phyloP scores from a whole-genome alignment of 257 asterid species.

The Forsythia viridissima region DNA sequence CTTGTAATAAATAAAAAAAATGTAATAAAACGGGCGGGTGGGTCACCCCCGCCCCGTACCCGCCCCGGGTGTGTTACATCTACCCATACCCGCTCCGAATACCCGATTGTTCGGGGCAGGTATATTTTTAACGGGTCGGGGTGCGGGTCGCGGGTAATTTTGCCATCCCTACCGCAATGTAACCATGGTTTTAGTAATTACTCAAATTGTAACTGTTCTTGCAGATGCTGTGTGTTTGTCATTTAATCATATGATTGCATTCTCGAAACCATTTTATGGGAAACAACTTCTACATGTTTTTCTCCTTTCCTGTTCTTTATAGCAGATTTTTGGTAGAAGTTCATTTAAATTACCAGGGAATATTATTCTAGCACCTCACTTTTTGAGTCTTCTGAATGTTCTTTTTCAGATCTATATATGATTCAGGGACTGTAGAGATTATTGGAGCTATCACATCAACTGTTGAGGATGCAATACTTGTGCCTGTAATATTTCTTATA shows the following conservation, averaged over 20 bases:
- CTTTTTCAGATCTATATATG: conserved; percentile 72
- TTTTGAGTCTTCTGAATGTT: conserved; percentile 12
- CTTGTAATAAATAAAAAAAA: too few species aligned
- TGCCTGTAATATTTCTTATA: conserved; percentile 16
- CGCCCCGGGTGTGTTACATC: too few species aligned
- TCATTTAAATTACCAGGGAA: background rate
- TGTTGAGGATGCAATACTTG: conserved; percentile 76
- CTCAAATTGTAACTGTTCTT: conserved; percentile 15
- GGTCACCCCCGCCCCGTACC: too few species aligned
- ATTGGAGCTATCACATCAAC: conserved; percentile 86
- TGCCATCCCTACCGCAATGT: conserved; percentile 7
- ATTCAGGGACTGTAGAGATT: conserved; percentile 86
- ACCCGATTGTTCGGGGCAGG: too few species aligned
- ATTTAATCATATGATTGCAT: conserved; percentile 16
- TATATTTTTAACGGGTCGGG: too few species aligned
- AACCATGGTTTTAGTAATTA: background rate
- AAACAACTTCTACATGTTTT: background rate
- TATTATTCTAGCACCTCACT: conserved; percentile 3
- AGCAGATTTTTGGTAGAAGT: background rate
- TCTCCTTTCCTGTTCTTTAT: background rate
- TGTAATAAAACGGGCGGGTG: too few species aligned
- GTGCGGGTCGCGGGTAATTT: too few species aligned
- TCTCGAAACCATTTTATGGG: background rate
- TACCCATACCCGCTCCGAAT: too few species aligned
- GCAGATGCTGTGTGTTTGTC: conserved; percentile 12